Base-by-base conservation (phyloP, 441 rosid genomes). In the Brassica hybrid region DNA sequence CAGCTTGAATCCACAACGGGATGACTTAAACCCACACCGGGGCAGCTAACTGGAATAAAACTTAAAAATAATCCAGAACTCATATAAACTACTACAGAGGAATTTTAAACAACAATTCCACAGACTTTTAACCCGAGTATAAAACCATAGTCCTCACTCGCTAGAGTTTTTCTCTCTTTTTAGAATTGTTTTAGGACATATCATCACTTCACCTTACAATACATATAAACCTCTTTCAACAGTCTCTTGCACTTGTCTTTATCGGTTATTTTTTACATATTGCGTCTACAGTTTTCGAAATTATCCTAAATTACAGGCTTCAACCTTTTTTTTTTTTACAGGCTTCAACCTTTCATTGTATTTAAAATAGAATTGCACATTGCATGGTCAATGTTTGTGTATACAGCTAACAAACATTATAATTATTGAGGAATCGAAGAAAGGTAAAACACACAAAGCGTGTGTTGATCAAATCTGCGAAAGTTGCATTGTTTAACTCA, bases 361-460 rank as follows among this genome's bases (percentile, higher is more conserved):
- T 17, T 4, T 7, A 7, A 3, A 56, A 56, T 34, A 1, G 43
- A 2, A 36, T 2, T 36, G 12, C 43, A 36, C 43, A 32, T 32
- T 32, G 52, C 52, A 45, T 45, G 52, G 52, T 45, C 58, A 52
- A 27, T 43, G 23, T 67, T 58, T 67, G 66, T 6, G n/a, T 41
- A 45, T 48, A 68, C 68, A 75, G 16, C 79, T 60, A 68, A 68
- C 62, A 21, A 61, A 61, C 13, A 1, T 10, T 48, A 30, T 10
- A 68, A 0, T 48, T 76, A 64, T 21, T 27, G 14, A 61, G 43
- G 74, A 61, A 69, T 36, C 56, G 11, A 60, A 76, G 69, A 76
- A 74, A 25, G 23, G 64, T 69, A 18, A 27, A 38, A 57, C 60
- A 65, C 60, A 65, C 52, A 56, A 71, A 77, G 59, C 80, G 76